A percentile compares a stretch with the other conserved stretches of the same genome.
Evolutionary conservation across 371 early-diverging fungal species (phyloP).

Genomic region (Mycotypha africana): DNA sequence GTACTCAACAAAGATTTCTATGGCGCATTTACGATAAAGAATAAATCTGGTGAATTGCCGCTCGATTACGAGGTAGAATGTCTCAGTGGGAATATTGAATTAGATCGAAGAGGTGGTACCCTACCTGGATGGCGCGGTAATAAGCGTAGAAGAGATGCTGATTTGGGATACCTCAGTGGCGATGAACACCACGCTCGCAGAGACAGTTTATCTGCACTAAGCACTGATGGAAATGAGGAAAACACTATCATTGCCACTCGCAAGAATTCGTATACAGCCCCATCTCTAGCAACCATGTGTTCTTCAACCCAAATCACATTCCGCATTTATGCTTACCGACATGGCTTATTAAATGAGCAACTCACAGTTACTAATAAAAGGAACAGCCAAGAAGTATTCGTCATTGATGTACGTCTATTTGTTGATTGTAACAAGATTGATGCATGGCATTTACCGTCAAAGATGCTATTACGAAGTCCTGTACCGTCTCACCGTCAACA

Average conservation of each 20-base stretch:
- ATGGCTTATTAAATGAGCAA: constrained; percentile 59
- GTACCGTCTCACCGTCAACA: background rate
- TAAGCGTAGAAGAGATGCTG: constrained; percentile 13
- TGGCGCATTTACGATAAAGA: constrained; percentile 57
- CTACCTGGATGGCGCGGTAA: constrained; percentile 52
- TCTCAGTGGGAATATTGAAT: constrained; percentile 47
- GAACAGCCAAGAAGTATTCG: constrained; percentile 61
- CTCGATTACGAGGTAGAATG: constrained; percentile 60
- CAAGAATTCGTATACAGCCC: constrained; percentile 13
- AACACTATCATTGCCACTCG: background rate
- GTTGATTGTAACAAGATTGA: constrained; percentile 50
- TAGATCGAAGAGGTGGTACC: constrained; percentile 56
- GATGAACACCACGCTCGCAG: constrained; percentile 9
- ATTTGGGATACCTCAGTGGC: constrained; percentile 5
- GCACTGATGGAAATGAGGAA: background rate
- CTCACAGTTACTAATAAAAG: constrained; percentile 65
- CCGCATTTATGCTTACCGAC: constrained; percentile 48
- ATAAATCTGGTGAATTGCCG: constrained; percentile 62
- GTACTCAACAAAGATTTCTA: constrained; percentile 48
- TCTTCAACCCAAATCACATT: constrained; percentile 56
- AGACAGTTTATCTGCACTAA: background rate
- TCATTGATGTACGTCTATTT: constrained; percentile 64
- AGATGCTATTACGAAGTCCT: constrained; percentile 15
- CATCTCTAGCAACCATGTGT: constrained; percentile 10
- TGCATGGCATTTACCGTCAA: constrained; percentile 21